These are phyloP conservation scores for Suhomyces prunicola DNA, from an alignment of 805 yeast genomes.

Conservation along the genomic window DNA sequence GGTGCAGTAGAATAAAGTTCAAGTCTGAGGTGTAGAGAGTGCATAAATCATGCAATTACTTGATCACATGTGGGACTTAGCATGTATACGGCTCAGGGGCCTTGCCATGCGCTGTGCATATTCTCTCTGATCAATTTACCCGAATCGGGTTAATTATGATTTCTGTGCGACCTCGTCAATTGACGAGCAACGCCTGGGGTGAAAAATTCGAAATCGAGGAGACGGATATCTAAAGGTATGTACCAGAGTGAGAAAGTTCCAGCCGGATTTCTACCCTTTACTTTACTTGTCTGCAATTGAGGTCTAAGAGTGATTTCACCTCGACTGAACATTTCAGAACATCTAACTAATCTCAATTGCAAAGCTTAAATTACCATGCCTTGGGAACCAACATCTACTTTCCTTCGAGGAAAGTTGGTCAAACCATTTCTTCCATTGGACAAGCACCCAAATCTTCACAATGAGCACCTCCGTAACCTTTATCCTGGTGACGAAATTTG, in stretches of 20 bases:
- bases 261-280: not conserved
- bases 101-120: not conserved
- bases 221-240: not conserved
- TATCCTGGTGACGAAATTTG: constrained; percentile 78
- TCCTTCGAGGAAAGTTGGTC: constrained; percentile 36
- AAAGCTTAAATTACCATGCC: constrained; percentile 17
- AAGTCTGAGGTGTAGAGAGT: not conserved
- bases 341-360: not conserved
- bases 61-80: not conserved
- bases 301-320: not conserved
- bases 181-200: not conserved
- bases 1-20: not conserved
- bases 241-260: not conserved
- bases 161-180: constrained; percentile 4
- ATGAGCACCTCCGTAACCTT: constrained; percentile 46
- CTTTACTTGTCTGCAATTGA: not conserved
- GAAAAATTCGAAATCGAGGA: not conserved
- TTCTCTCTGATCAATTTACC: not conserved
- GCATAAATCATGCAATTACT: not conserved
- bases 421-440: constrained; percentile 42
- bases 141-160: constrained; percentile 2
- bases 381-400: constrained; percentile 38
- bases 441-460: constrained; percentile 36
- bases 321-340: not conserved
- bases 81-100: not conserved